phyloP scores from a whole-genome alignment of 2,329 filamentous ascomycete species.

The Lasiodiplodia gonubiensis region DNA sequence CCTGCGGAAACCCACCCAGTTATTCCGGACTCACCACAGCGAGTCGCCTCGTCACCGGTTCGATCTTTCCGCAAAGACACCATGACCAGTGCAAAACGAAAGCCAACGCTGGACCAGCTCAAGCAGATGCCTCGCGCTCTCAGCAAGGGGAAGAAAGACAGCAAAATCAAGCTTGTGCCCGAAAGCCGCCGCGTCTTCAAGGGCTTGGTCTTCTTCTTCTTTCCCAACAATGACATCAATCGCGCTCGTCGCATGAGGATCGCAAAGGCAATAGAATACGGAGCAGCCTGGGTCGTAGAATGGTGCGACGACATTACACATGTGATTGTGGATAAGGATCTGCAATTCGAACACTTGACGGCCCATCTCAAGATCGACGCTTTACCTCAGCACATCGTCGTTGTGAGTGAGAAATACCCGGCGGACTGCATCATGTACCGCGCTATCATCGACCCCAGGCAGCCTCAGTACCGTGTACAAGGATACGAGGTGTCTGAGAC shows the following conservation, averaged over 20 bases:
- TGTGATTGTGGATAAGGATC: conserved; percentile 74
- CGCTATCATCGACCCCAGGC: conserved; percentile 57
- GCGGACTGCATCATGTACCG: conserved; percentile 51
- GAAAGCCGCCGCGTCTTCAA: conserved; percentile 43
- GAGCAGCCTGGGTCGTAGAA: conserved; percentile 71
- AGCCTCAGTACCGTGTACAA: conserved; percentile 64
- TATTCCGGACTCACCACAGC: neutral
- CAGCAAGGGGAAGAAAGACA: conserved; percentile 39
- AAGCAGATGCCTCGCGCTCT: conserved; percentile 38
- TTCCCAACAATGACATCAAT: conserved; percentile 79
- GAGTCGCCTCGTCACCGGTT: neutral
- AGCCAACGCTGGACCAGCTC: neutral
- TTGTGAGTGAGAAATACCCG: conserved; percentile 57
- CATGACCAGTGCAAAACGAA: neutral
- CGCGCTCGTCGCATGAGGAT: conserved; percentile 73
- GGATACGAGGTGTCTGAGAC: conserved; percentile 50
- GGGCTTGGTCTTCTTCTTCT: conserved; percentile 56
- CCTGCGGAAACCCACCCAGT: neutral
- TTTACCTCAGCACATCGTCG: conserved; percentile 57
- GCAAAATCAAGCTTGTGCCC: conserved; percentile 40
- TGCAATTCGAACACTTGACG: conserved; percentile 69
- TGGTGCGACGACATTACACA: conserved; percentile 66
- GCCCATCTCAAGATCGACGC: conserved; percentile 57
- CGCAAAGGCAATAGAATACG: conserved; percentile 69
- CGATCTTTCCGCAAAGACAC: neutral